Evolutionary conservation across 306 rosid genomes (phyloP).

Genomic region (Castanea mollissima): DNA sequence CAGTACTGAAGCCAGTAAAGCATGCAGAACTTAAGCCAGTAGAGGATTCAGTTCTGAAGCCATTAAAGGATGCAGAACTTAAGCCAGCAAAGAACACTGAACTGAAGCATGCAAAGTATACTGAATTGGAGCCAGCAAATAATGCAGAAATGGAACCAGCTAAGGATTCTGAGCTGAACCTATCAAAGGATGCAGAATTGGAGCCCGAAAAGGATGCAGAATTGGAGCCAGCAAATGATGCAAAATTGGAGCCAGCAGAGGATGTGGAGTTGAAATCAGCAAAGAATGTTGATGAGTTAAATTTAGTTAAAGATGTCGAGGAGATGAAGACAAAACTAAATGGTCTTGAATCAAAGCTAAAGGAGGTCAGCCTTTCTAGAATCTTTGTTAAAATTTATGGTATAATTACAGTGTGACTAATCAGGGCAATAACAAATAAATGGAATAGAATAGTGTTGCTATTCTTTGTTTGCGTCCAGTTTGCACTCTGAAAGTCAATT

Average conservation of each 20-base stretch:
- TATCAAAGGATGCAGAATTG: constrained; percentile 24
- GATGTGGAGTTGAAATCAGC: constrained; percentile 18
- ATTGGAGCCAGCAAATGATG: constrained; percentile 20
- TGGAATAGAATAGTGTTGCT: neutral
- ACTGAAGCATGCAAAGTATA: constrained; percentile 7
- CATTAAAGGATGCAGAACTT: constrained; percentile 25
- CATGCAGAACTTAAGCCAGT: constrained; percentile 23
- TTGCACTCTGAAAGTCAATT: constrained; percentile 13
- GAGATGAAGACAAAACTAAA: constrained; percentile 72
- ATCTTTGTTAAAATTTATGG: neutral
- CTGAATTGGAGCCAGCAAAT: constrained; percentile 9
- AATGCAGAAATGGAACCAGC: constrained; percentile 2
- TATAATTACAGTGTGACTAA: neutral
- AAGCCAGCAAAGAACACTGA: constrained; percentile 29
- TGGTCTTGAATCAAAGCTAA: constrained; percentile 70
- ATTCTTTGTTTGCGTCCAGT: constrained; percentile 7
- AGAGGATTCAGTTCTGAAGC: constrained; percentile 16
- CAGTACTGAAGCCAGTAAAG: constrained; percentile 14
- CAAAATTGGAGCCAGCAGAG: constrained; percentile 20
- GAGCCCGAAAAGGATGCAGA: constrained; percentile 27
- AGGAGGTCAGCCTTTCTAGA: constrained; percentile 59
- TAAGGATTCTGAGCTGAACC: neutral
- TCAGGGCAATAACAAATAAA: neutral
- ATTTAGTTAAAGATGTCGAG: constrained; percentile 59
- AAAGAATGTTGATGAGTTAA: constrained; percentile 37